These are phyloP conservation scores for Fagus crenata DNA, from an alignment of 306 rosid species.

Conservation along the genomic window DNA sequence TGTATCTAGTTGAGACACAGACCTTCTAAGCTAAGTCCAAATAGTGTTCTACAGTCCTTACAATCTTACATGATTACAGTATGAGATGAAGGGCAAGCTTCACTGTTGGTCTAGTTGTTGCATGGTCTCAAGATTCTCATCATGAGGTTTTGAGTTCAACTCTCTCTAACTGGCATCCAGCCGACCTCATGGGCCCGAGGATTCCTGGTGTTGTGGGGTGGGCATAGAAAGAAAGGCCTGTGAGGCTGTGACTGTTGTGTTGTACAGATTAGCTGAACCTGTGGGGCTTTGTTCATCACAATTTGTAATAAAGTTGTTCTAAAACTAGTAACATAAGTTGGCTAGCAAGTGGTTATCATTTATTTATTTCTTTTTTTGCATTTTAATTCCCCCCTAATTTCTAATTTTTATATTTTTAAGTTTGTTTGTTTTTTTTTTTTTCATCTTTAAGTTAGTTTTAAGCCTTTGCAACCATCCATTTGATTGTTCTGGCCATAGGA, in stretches of 20 bases:
- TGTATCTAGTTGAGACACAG: background rate
- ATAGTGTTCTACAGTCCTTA: background rate
- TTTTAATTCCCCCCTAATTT: background rate
- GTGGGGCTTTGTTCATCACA: background rate
- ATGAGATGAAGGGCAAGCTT: background rate
- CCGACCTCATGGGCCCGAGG: too few species aligned
- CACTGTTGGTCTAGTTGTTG: background rate
- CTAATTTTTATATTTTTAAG: background rate
- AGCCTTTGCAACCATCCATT: background rate
- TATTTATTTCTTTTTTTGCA: too few species aligned
- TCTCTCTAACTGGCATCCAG: too few species aligned
- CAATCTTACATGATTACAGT: too few species aligned
- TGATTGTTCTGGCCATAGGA: background rate
- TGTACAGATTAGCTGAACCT: background rate
- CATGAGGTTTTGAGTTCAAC: too few species aligned
- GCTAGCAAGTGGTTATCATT: too few species aligned
- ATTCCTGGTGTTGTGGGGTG: too few species aligned
- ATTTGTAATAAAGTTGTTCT: too few species aligned
- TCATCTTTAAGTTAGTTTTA: background rate
- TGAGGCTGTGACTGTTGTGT: background rate
- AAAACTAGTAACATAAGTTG: too few species aligned
- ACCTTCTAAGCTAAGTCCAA: background rate
- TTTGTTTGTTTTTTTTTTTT: background rate
- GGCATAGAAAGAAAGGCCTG: too few species aligned
- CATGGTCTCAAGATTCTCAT: background rate